Evolutionary conservation across 371 early-diverging fungal genomes (phyloP), one percentile per base, ranked within the genome.

Genomic region (Vairimorpha ceranae): DNA sequence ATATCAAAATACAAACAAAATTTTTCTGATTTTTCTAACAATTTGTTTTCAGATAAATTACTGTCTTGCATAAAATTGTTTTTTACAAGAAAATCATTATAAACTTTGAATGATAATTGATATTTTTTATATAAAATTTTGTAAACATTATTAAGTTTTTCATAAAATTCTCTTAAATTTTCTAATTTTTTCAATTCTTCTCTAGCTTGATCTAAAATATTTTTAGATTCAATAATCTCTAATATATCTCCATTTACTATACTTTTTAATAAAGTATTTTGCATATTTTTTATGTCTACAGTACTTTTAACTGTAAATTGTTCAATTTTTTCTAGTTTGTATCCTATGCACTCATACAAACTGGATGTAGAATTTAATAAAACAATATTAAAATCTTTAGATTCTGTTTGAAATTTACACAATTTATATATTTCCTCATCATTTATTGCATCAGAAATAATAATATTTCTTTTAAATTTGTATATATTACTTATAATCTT

Each of bases 31-130:
- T 70, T 46, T 12, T 59, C 43, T 21, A 21, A 70, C 6, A 33
- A 36, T 27, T 27, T 23, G n/a, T 2, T 41, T 8, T 45, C 48
- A 14, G 27, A 6, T n/a, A 70, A 25, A 58, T 58, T 58, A 10
- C 30, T 46, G 14, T 58, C 41, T 27, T 29, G 17, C 10, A 45
- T 6, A 23, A 25, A 0, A 33, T 46, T 19, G 0, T 21, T 70
- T 3, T 48, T 43, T 51, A 33, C 12, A 23, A 51, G 29, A 36
- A 52, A 33, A 19, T 67, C 29, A 33, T 58, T 46, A 21, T 3
- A 73, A 21, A 73, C 63, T 19, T 66, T 66, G 27, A 73, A 73
- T 15, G 73, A 73, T 23, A 73, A 48, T 17, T 63, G 45, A 51
- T 43, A 63, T 52, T 0, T 25, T 15, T 48, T 19, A 38, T 52